Base-by-base conservation (phyloP, 768 basidiomycete genomes). In the Suillus americanus region DNA sequence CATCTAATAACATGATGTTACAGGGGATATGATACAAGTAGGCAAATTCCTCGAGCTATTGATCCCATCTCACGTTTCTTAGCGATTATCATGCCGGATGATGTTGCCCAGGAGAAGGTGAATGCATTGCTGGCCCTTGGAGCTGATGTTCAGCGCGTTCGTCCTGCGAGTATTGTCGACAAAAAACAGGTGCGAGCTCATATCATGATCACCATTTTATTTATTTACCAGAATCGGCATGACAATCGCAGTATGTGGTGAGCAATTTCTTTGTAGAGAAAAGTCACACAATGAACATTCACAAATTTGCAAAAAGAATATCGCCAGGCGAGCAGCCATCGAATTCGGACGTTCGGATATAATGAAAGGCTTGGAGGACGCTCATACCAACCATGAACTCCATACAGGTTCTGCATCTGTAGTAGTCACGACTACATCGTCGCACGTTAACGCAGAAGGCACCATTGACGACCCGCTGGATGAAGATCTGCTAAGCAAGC, bases 131-230 rank as follows among this genome's bases (percentile, higher is more conserved):
- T 84, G 63, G 87, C 90, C 2, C 86, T 98, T 0, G 97, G 97
- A 7, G 96, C 96, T 0, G 80, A 86, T n/a, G 92, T 99, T 1
- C 91, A 94, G 71, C 85, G 91, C 61, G 94, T 96, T 35, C 83
- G 94, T n/a, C 94, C 95, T 5, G 92, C 94, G 5, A 97, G 95
- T 69, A 98, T 99, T 66, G 91, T 99, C 14, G 97, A 99, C 79
- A 94, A 94, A 78, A 95, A 94, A 74, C 95, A 97, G 85, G 92
- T 89, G 60, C 48, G 82, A 69, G 45, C 60, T 61, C 40, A 43
- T 1, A 5, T 4, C 38, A 20, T 10, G 38, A 14, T 33, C 23
- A 30, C 48, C 46, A 59, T 67, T 66, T 60, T 64, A 45, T 68
- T 3, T 57, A 25, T 38, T 57, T 18, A 57, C 16, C 8, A 40